Conservation (phyloP, 140 eudicot species). For the Oenanthe javanica region DNA sequence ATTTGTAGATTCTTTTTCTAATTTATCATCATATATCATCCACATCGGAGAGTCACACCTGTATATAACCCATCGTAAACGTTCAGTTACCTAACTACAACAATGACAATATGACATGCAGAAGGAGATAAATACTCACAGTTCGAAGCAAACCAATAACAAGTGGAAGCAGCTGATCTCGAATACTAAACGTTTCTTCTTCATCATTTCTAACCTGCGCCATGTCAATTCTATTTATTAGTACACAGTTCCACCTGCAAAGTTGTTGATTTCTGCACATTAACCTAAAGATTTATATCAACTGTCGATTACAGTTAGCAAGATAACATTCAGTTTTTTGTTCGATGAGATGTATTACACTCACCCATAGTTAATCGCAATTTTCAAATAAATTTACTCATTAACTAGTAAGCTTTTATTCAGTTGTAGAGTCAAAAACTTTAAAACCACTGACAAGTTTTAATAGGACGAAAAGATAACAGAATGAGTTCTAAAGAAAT, state of each 20-base stretch:
- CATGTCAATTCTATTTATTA: conserved; percentile 7
- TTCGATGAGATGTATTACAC: neutral
- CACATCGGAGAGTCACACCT: neutral
- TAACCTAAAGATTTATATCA: neutral
- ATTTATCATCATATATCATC: neutral
- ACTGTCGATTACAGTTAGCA: neutral
- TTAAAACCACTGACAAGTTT: neutral
- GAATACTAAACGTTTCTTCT: conserved; percentile 62
- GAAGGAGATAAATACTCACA: conserved; percentile 39
- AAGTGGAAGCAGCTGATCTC: conserved; percentile 83
- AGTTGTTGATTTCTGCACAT: neutral
- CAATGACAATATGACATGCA: neutral
- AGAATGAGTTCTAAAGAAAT: no score
- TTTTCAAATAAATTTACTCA: neutral
- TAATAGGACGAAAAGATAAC: neutral
- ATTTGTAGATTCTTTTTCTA: neutral
- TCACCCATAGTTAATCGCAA: neutral
- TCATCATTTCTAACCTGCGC: conserved; percentile 65
- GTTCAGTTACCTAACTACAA: neutral
- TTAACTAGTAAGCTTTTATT: neutral
- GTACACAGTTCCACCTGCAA: conserved; percentile 6
- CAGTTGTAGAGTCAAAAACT: neutral
- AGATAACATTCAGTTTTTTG: neutral
- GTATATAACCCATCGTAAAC: neutral
- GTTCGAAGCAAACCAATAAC: conserved; percentile 94